Percentiles rank a stretch among this genome's conserved stretches.
Evolutionary conservation across 2,329 filamentous ascomycete species (phyloP).

Genomic region (Trichoderma atrobrunneum): DNA sequence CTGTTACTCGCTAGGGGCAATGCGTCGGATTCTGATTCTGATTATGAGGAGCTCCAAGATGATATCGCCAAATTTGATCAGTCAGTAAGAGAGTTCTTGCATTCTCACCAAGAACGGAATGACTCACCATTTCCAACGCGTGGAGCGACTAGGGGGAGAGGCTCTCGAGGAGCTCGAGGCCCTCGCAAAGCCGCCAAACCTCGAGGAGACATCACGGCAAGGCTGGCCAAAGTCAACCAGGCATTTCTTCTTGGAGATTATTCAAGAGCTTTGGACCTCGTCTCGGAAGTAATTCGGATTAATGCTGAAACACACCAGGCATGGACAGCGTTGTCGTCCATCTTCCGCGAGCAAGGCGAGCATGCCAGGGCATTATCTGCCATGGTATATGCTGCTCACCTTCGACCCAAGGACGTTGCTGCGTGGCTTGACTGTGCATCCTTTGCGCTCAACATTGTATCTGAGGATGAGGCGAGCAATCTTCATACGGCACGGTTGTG

Average conservation of each 20-base stretch:
- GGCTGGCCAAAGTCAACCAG: conserved; percentile 64
- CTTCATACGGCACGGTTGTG: conserved; percentile 56
- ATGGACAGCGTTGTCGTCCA: conserved; percentile 60
- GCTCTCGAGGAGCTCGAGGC: conserved; percentile 42
- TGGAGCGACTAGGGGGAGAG: conserved; percentile 28
- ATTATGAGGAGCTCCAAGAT: conserved; percentile 43
- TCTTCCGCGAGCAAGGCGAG: conserved; percentile 60
- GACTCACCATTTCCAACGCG: conserved; percentile 23
- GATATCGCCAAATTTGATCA: conserved; percentile 45
- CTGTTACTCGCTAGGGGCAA: conserved; percentile 22
- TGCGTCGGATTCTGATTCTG: conserved; percentile 43
- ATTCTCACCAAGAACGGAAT: conserved; percentile 34
- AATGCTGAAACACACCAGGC: conserved; percentile 66
- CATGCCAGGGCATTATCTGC: conserved; percentile 56
- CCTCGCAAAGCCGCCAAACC: conserved; percentile 64
- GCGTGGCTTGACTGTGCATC: conserved; percentile 60
- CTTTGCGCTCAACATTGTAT: conserved; percentile 52
- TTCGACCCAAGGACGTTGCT: conserved; percentile 58
- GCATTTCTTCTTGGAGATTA: conserved; percentile 64
- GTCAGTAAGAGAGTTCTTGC: conserved; percentile 42
- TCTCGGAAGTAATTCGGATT: conserved; percentile 64
- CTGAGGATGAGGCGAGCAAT: conserved; percentile 46
- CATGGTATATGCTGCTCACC: conserved; percentile 60
- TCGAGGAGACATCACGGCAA: conserved; percentile 66
- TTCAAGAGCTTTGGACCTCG: conserved; percentile 55